phyloP scores from a whole-genome alignment of 352 stramenopile genomes.

The Globisporangium spiculum region DNA sequence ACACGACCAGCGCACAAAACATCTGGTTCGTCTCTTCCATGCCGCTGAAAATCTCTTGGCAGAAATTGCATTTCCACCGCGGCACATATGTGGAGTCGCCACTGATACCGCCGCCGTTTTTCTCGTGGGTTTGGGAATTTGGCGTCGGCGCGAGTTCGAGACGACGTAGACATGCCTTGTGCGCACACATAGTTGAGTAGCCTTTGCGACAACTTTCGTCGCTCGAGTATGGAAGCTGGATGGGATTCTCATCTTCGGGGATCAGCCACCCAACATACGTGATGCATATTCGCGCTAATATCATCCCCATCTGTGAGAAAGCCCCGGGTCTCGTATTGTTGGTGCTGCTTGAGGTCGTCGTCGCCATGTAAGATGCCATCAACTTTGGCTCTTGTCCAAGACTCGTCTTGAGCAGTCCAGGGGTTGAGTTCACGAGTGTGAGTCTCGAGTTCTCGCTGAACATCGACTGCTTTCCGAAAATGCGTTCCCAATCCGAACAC shows the following conservation, averaged over 20 bases:
- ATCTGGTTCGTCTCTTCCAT: constrained; percentile 47
- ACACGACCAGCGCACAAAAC: constrained; percentile 38
- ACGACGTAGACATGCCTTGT: constrained; percentile 27
- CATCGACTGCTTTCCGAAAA: constrained; percentile 62
- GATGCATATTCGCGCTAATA: constrained; percentile 30
- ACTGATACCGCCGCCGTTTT: not conserved
- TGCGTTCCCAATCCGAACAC: constrained; percentile 61
- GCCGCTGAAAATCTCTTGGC: constrained; percentile 50
- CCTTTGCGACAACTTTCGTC: constrained; percentile 45
- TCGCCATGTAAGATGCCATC: not conserved
- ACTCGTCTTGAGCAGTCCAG: constrained; percentile 36
- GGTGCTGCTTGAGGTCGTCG: not conserved
- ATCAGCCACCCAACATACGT: constrained; percentile 50
- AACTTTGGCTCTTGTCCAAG: constrained; percentile 14
- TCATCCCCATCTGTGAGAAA: constrained; percentile 9
- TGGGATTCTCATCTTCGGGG: constrained; percentile 13
- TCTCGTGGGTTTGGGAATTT: not conserved
- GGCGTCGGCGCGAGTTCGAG: constrained; percentile 18
- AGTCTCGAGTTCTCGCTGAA: constrained; percentile 41
- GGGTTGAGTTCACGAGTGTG: constrained; percentile 42
- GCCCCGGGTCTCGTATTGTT: not conserved
- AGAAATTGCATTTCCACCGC: constrained; percentile 55
- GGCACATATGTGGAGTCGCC: constrained; percentile 1
- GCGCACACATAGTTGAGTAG: constrained; percentile 44
- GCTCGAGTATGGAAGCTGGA: constrained; percentile 19